Evolutionary conservation across 805 yeast species (phyloP), one percentile per base, ranked within the genome.

Genomic region (Saccharomycopsis olivae): DNA sequence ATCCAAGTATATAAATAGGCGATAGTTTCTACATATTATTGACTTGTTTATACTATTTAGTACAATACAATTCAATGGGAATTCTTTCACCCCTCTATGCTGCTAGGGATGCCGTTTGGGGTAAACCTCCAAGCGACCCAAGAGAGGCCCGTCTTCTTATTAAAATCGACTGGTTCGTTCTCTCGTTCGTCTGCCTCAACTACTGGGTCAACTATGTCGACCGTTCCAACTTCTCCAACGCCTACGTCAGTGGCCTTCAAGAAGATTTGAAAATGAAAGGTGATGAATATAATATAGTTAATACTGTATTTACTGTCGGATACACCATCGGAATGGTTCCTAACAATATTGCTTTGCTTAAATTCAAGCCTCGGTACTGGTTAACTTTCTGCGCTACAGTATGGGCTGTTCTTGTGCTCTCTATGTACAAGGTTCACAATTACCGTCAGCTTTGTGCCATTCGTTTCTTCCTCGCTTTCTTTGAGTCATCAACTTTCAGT

Each of bases 191-290:
- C 9, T 63, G 68, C 43, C 50, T 64, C 20, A 46, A 55, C 5
- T 64, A 64, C 45, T 64, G 67, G 66, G 61, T 65, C 42, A 76
- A 75, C 48, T 76, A 74, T 52, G 62, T 78, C 24, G 83, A 76
- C 54, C 62, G 77, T 49, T 61, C 71, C 11, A 75, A 74, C 40
- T 55, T 73, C 31, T 58, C 68, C 24, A 68, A 71, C 49, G 82
- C 84, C 2, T 77, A 76, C 51, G 78, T 75, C n/a, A 65, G 75
- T 9, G 84, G 84, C 8, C 72, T 78, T 81, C 66, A 71, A 48
- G 74, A 73, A 41, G 81, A 69, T 39, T 49, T 73, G 41, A 48
- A 57, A 3, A 60, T 73, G 62, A 46, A 52, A 30, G 75, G 75
- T 11, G 56, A 70, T 43, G 68, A 74, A 41, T 66, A 64, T 46